phyloP scores from a whole-genome alignment of 495 filamentous ascomycete genomes.

The Arthonia radiata region DNA sequence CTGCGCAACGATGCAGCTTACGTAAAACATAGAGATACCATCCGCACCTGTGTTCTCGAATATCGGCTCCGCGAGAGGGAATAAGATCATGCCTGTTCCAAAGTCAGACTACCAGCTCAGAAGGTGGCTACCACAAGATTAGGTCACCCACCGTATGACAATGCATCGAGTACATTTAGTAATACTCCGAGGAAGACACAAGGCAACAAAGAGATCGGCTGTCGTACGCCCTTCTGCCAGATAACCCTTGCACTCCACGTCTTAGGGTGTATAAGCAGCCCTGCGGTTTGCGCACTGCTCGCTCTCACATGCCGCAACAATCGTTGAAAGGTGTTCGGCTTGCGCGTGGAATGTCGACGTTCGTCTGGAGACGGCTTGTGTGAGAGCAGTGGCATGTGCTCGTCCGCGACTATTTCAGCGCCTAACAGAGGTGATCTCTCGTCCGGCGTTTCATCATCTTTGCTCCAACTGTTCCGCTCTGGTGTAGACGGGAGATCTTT shows the following conservation, averaged over 20 bases:
- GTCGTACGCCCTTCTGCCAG: constrained; percentile 35
- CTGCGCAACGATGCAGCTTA: constrained; percentile 87
- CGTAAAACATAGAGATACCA: constrained; percentile 95
- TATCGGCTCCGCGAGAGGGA: constrained; percentile 63
- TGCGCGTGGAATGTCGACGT: too few species aligned
- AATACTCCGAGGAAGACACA: constrained; percentile 72
- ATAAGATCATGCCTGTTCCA: constrained; percentile 60
- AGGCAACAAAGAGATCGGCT: constrained; percentile 46
- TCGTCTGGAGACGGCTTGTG: too few species aligned
- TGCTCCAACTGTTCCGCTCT: constrained; percentile 5
- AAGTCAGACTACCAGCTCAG: constrained; percentile 1
- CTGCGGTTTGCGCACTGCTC: constrained; percentile 3
- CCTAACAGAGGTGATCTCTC: constrained; percentile 22
- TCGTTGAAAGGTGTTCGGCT: neutral
- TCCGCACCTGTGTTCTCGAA: constrained; percentile 69
- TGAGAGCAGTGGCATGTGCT: constrained; percentile 11
- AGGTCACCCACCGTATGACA: constrained; percentile 52
- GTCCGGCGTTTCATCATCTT: constrained; percentile 6
- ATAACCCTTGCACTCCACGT: constrained; percentile 42
- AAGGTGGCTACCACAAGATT: too few species aligned
- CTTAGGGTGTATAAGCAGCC: constrained; percentile 28
- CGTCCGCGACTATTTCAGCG: constrained; percentile 12
- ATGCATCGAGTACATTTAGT: constrained; percentile 75
- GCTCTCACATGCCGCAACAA: constrained; percentile 8
- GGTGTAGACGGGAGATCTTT: constrained; percentile 2